phyloP scores from a whole-genome alignment of 192 early-diverging fungal species.

The Coemansia sp. region DNA sequence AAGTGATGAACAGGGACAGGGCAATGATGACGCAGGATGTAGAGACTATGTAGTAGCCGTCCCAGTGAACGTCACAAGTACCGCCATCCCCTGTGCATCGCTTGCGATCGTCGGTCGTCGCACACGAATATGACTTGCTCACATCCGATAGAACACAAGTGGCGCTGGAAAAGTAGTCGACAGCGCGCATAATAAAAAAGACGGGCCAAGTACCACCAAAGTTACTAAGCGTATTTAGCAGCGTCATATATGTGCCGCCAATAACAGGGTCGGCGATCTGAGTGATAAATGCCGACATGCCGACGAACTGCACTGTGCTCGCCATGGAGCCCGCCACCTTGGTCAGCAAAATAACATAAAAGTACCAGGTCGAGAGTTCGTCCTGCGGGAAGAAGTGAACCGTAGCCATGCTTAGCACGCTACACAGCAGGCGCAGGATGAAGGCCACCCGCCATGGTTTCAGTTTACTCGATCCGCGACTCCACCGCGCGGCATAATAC shows the following conservation, averaged over 20 bases:
- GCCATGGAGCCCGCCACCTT: conserved; percentile 87
- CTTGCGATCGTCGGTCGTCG: conserved; percentile 63
- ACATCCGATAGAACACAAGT: conserved; percentile 64
- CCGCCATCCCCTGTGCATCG: conserved; percentile 69
- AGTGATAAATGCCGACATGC: conserved; percentile 93
- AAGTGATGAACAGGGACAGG: conserved; percentile 58
- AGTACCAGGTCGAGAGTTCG: conserved; percentile 68
- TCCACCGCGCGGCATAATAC: conserved; percentile 97
- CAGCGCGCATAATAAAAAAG: conserved; percentile 89
- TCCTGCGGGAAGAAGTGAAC: conserved; percentile 77
- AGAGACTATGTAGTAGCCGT: conserved; percentile 89
- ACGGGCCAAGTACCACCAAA: conserved; percentile 98
- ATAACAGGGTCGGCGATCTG: conserved; percentile 95
- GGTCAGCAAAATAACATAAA: conserved; percentile 74
- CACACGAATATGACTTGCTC: conserved; percentile 61
- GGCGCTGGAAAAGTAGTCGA: conserved; percentile 87
- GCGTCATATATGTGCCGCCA: conserved; percentile 87
- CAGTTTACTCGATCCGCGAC: conserved; percentile 79
- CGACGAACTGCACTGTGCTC: conserved; percentile 95
- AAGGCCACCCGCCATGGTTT: conserved; percentile 93
- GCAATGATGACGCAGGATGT: conserved; percentile 74
- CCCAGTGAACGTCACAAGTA: conserved; percentile 66
- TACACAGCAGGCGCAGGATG: conserved; percentile 79
- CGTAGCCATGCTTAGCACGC: conserved; percentile 80
- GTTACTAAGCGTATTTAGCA: conserved; percentile 93